Evolutionary conservation across 2,329 filamentous ascomycete genomes (phyloP).

Genomic region (Didymella pinodella): DNA sequence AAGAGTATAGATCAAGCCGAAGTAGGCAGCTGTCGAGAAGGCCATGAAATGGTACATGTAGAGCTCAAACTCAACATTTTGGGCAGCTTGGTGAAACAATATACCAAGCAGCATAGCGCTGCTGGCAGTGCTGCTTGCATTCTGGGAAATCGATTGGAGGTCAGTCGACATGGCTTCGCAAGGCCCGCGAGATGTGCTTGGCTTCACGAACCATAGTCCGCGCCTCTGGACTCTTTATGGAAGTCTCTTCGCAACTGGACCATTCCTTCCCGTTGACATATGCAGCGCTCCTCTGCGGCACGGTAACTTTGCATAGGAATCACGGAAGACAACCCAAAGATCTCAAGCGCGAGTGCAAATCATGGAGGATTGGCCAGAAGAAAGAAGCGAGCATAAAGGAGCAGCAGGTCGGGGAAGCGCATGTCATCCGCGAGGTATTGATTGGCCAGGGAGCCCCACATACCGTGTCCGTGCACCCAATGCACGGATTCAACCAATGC

Average conservation of each 20-base stretch:
- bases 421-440: background rate
- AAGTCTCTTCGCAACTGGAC: background rate
- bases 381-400: background rate
- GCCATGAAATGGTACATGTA: conserved; percentile 1
- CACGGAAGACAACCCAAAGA: background rate
- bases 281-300: background rate
- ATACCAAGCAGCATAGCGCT: background rate
- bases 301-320: background rate
- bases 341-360: background rate
- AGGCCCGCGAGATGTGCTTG: conserved; percentile 3
- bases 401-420: background rate
- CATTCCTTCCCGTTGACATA: background rate
- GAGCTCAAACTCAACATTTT: background rate
- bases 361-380: background rate
- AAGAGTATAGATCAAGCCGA: background rate
- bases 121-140: background rate
- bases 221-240: background rate
- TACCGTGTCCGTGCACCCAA: too few relatives aligned
- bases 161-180: background rate
- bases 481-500: too few relatives aligned
- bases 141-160: background rate
- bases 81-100: background rate
- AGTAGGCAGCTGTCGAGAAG: background rate
- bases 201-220: background rate
- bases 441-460: background rate